These are phyloP conservation scores for Lentinula detonsa DNA, from an alignment of 768 basidiomycete species.

Conservation along the genomic window DNA sequence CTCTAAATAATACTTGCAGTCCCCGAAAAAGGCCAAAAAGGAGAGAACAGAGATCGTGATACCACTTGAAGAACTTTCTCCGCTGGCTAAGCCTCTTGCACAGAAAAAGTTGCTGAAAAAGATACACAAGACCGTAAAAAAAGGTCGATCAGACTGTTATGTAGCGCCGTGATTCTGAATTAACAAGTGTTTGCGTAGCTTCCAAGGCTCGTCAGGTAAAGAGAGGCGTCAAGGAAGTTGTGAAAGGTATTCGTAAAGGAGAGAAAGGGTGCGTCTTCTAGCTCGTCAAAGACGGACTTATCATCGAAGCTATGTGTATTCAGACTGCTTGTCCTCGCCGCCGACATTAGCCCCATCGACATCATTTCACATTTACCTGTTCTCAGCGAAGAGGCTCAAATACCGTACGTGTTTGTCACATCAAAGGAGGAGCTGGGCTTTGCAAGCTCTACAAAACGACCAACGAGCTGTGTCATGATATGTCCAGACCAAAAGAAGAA, in stretches of 20 bases:
- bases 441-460: slow-evolving; percentile 94
- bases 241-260: slow-evolving; percentile 95
- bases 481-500: slow-evolving; percentile 79
- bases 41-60: slow-evolving; percentile 63
- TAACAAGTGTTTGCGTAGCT: slow-evolving; percentile 38
- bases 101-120: slow-evolving; percentile 92
- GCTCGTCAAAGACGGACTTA: background rate
- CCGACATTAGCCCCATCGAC: slow-evolving; percentile 97
- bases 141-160: slow-evolving; percentile 41
- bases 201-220: slow-evolving; percentile 94
- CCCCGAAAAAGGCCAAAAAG: slow-evolving; percentile 58
- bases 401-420: slow-evolving; percentile 85
- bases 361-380: slow-evolving; percentile 97
- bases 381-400: slow-evolving; percentile 87
- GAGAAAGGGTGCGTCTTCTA: slow-evolving; percentile 77
- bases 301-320: background rate
- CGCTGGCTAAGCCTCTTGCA: slow-evolving; percentile 92
- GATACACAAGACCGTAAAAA: slow-evolving; percentile 91
- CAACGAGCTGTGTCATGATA: slow-evolving; percentile 96
- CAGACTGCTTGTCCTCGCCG: slow-evolving; percentile 88
- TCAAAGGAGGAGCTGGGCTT: slow-evolving; percentile 96
- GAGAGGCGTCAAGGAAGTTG: slow-evolving; percentile 97
- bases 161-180: background rate
- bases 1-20: slow-evolving; percentile 16
- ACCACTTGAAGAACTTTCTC: slow-evolving; percentile 77